Conservation (phyloP, 192 early-diverging fungal genomes). For the Physocladia obscura region DNA sequence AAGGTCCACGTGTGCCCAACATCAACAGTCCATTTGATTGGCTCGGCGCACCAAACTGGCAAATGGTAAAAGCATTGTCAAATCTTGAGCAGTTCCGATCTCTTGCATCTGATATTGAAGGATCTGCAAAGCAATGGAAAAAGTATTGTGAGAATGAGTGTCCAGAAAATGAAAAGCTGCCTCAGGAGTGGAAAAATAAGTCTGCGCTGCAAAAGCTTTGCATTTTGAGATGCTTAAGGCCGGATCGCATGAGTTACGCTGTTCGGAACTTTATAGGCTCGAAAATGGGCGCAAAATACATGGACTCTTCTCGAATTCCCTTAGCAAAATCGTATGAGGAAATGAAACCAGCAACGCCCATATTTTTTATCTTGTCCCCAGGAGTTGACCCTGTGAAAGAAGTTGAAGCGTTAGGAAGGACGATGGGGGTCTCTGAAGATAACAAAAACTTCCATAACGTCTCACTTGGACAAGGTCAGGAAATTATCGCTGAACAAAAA, state of each 20-base stretch:
- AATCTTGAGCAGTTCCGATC: constrained; percentile 59
- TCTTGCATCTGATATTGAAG: constrained; percentile 62
- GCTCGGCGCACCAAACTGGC: constrained; percentile 53
- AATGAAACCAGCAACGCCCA: constrained; percentile 57
- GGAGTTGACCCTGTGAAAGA: constrained; percentile 72
- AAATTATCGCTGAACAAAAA: constrained; percentile 68
- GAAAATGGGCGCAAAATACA: constrained; percentile 63
- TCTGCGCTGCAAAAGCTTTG: constrained; percentile 61
- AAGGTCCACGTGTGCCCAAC: constrained; percentile 48
- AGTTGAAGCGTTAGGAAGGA: constrained; percentile 60
- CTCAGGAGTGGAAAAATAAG: constrained; percentile 73
- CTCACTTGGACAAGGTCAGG: constrained; percentile 68
- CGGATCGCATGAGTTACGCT: constrained; percentile 68
- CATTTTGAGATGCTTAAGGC: constrained; percentile 60
- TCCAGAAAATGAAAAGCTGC: constrained; percentile 67
- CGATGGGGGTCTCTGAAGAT: constrained; percentile 55
- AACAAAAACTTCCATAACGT: constrained; percentile 67
- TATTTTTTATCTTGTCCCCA: constrained; percentile 69
- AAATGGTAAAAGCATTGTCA: constrained; percentile 59
- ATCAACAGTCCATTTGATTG: constrained; percentile 61
- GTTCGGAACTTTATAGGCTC: constrained; percentile 55
- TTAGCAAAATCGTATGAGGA: constrained; percentile 54
- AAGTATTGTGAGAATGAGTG: constrained; percentile 67
- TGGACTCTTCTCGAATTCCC: constrained; percentile 54
- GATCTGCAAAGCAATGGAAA: constrained; percentile 66